These are phyloP conservation scores for Gynostemma pentaphyllum DNA, from an alignment of 306 rosid genomes.

Conservation along the genomic window DNA sequence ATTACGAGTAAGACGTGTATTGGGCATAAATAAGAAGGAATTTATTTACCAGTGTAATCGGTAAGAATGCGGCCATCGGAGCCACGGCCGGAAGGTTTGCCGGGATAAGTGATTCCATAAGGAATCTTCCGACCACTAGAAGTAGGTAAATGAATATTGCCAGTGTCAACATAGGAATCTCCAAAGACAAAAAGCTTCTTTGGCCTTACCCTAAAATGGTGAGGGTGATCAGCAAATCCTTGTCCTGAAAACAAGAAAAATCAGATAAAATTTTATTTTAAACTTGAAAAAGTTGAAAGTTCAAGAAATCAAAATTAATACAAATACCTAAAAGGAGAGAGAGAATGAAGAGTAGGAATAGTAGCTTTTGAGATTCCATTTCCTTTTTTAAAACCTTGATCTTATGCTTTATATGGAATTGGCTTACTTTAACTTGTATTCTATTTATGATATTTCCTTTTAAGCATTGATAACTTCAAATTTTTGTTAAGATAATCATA, in stretches of 20 bases:
- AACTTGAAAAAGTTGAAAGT: neutral
- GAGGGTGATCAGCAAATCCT: neutral
- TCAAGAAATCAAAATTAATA: too few relatives aligned
- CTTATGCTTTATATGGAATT: too few relatives aligned
- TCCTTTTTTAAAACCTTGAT: too few relatives aligned
- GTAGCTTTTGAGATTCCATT: constrained; percentile 6
- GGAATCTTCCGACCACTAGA: constrained; percentile 28
- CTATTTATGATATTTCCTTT: too few relatives aligned
- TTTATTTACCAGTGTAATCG: constrained; percentile 27
- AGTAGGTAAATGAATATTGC: constrained; percentile 18
- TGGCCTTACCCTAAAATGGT: constrained; percentile 10
- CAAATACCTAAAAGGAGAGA: constrained; percentile 14
- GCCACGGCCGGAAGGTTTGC: constrained; percentile 37
- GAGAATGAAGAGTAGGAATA: neutral
- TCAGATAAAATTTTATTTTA: neutral
- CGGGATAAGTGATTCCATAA: constrained; percentile 40
- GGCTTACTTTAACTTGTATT: too few relatives aligned
- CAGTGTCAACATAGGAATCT: constrained; percentile 37
- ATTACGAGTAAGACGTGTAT: too few relatives aligned
- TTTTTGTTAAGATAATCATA: too few relatives aligned
- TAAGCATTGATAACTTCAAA: too few relatives aligned
- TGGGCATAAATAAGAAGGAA: neutral
- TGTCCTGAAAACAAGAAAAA: neutral
- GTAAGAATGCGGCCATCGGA: constrained; percentile 41
- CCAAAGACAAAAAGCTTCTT: constrained; percentile 33